These are phyloP conservation scores for Aspergillus saccharolyticus DNA, from an alignment of 495 filamentous ascomycete species.

Conservation along the genomic window DNA sequence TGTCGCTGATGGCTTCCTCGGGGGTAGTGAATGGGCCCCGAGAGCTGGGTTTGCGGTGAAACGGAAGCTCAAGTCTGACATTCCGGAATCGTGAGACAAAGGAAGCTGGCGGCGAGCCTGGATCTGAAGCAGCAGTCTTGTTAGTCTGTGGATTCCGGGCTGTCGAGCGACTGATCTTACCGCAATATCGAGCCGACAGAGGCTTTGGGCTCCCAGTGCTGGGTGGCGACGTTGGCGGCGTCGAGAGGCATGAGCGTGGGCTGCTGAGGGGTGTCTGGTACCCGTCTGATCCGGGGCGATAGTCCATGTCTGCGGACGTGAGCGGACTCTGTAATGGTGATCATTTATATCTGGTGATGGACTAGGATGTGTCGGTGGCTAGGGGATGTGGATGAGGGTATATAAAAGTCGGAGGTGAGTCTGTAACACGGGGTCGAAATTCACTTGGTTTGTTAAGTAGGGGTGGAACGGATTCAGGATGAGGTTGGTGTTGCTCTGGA, in stretches of 20 bases:
- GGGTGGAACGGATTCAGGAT: no score
- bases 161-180: background rate
- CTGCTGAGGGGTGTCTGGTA: background rate
- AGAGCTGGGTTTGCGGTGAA: background rate
- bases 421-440: no score
- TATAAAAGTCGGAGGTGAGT: no score
- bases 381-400: no score
- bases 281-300: background rate
- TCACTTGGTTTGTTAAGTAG: no score
- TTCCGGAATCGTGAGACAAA: background rate
- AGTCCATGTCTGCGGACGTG: background rate
- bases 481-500: no score
- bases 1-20: background rate
- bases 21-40: background rate
- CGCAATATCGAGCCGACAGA: background rate
- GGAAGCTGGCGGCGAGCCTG: background rate
- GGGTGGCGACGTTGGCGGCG: background rate
- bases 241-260: background rate
- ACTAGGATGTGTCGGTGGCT: no score
- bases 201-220: background rate
- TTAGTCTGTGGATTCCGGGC: no score
- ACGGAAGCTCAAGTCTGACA: background rate
- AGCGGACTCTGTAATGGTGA: no score
- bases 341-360: no score
- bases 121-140: background rate